These are phyloP conservation scores for Alternaria sp. DNA, from an alignment of 2,329 filamentous ascomycete genomes.

Conservation along the genomic window DNA sequence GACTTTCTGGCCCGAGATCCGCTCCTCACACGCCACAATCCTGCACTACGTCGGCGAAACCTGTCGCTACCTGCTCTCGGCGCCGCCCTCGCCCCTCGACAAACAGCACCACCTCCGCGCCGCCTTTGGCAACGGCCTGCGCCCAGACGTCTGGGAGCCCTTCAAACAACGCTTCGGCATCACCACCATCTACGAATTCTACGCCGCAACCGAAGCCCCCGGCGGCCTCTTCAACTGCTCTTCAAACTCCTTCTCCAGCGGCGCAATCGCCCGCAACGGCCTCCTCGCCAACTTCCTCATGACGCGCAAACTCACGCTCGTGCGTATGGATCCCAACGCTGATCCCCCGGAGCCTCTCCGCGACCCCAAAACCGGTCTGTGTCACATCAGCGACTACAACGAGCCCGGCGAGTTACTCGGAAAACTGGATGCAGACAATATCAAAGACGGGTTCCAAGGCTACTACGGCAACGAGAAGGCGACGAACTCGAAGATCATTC, in stretches of 20 bases:
- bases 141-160: conserved; percentile 50
- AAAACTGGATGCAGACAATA: conserved; percentile 46
- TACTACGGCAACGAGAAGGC: conserved; percentile 62
- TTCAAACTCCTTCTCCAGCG: conserved; percentile 64
- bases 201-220: conserved; percentile 60
- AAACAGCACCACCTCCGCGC: conserved; percentile 40
- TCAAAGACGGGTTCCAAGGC: conserved; percentile 63
- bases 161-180: conserved; percentile 52
- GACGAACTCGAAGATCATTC: conserved; percentile 41
- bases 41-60: conserved; percentile 51
- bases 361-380: conserved; percentile 70
- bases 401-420: conserved; percentile 74
- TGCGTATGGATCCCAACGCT: conserved; percentile 70
- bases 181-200: conserved; percentile 48
- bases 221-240: conserved; percentile 61
- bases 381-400: conserved; percentile 64
- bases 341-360: conserved; percentile 65
- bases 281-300: conserved; percentile 61
- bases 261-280: conserved; percentile 75
- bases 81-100: conserved; percentile 40
- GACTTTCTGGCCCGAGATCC: conserved; percentile 49
- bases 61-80: conserved; percentile 47
- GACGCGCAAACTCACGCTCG: conserved; percentile 64
- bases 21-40: conserved; percentile 44
- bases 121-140: conserved; percentile 50